Base-by-base conservation (phyloP, 2,329 filamentous ascomycete genomes). In the Anthostomella pinea region DNA sequence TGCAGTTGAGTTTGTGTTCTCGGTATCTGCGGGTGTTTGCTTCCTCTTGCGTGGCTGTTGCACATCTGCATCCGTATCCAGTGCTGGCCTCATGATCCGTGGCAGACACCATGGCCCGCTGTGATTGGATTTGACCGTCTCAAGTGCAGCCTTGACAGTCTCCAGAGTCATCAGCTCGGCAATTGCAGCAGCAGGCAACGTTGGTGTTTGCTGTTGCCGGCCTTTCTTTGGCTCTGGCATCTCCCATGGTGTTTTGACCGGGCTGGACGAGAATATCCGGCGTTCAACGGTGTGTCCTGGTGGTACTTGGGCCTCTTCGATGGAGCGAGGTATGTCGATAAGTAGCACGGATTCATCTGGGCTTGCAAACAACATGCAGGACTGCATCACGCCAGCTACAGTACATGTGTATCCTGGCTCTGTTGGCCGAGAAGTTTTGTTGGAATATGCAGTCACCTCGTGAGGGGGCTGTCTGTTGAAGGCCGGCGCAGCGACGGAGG, bases 251-350 rank as follows among this genome's bases (percentile, higher is more conserved):
- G 43, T 43, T 41, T 53, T 67, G 51, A 59, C 62, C 39, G 67
- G 70, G 44, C 52, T 52, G 38, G 58, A 64, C 26, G 75, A 77
- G 41, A 72, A 47, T 30, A 79, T 62, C 38, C 67, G 65, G 33
- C 65, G 63, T 31, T 45, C 41, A 35, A 63, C 58, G 15, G 49
- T 41, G 21, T 66, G 50, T 19, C 60, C 62, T 6, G 63, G 56
- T 9, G 65, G 63, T 21, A 71, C 69, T 60, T 89, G 85, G 13
- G 77, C 78, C 41, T 77, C 69, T 47, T 85, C 80, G 24, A 89
- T 75, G 2, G 85, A 86, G 13, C 69, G 66, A 16, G 85, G 84
- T 29, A 88, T 75, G 52, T 90, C 85, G 33, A 89, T 59, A 17
- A 88, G 58, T 15, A 77, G 66, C 35, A 82, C 60, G 29, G 72